Evolutionary conservation across 176 grass and related monocot genomes (phyloP), one percentile per base, ranked within the genome.

Genomic region (Triticum timopheevii): DNA sequence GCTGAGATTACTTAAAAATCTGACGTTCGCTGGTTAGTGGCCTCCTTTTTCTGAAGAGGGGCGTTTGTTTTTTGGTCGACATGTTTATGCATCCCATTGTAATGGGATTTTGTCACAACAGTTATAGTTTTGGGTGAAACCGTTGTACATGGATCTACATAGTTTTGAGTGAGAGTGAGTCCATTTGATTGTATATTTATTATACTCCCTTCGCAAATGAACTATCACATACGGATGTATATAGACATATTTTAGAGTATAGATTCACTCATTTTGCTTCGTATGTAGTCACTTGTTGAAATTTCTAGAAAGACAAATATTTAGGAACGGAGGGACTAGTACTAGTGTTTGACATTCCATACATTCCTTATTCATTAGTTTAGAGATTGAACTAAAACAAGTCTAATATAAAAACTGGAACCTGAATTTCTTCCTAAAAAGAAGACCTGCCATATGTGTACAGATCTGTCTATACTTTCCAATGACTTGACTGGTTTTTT

Each of bases 401-500:
- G 38, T 39, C 27, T 16, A 22, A 34, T 23, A 64, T 2, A 20
- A 28, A n/a, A 86, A 39, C 8, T 39, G 28, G 2, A 24, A 9
- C 27, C 39, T 82, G 56, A 65, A 30, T 67, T 59, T 64, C 61
- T 77, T 10, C 71, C 42, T 83, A 74, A 78, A 82, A 40, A 78
- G 23, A 36, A 35, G 50, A 56, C 30, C 61, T 83, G 28, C 17
- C 15, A 15, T 90, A 38, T 22, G 30, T 78, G 30, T 82, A 36
- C 38, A 20, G 77, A 52, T 28, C 64, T 52, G 17, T 63, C 24
- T 23, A 17, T 27, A 45, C 22, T 61, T 68, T 50, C 22, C 15
- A 36, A 9, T 50, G 36, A 38, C 22, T 87, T 90, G 59, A 80
- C 71, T 75, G 22, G 5, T 61, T 54, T 75, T 75, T 67, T 22